These are phyloP conservation scores for Vigna unguiculata DNA, from an alignment of 306 rosid species.

Conservation along the genomic window DNA sequence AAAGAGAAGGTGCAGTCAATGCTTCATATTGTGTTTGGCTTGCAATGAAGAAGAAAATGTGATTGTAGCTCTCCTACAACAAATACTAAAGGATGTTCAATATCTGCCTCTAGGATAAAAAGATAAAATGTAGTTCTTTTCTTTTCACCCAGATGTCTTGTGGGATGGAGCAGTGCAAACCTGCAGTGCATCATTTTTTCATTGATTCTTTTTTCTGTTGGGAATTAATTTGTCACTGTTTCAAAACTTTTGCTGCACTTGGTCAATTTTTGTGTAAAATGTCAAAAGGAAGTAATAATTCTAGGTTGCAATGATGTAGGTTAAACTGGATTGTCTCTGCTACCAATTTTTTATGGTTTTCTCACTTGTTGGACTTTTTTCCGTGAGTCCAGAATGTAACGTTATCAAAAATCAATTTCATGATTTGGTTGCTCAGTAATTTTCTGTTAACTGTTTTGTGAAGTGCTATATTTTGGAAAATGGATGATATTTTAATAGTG, in stretches of 20 bases:
- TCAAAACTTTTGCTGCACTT: conserved; percentile 43
- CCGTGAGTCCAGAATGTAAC: neutral
- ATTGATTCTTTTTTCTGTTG: conserved; percentile 82
- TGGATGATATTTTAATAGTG: neutral
- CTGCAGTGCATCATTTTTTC: conserved; percentile 80
- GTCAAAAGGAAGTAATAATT: conserved; percentile 45
- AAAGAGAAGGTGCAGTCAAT: conserved; percentile 69
- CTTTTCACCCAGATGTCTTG: conserved; percentile 56
- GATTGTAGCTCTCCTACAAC: conserved; percentile 93
- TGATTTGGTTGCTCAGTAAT: neutral
- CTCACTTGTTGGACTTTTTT: neutral
- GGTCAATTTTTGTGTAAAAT: conserved; percentile 48
- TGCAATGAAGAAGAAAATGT: conserved; percentile 76
- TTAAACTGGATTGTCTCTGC: conserved; percentile 41
- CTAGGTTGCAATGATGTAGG: conserved; percentile 45
- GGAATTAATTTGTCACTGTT: conserved; percentile 59
- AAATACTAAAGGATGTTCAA: conserved; percentile 75
- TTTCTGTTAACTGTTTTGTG: neutral
- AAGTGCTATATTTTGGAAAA: neutral
- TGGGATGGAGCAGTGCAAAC: conserved; percentile 86
- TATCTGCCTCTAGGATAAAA: conserved; percentile 84
- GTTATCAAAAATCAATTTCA: neutral
- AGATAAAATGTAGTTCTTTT: conserved; percentile 72
- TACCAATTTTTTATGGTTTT: conserved; percentile 10
- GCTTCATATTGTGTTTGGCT: conserved; percentile 79